These are phyloP conservation scores for Tylopilus vinaceipallidus DNA, from an alignment of 768 basidiomycete genomes.

Conservation along the genomic window DNA sequence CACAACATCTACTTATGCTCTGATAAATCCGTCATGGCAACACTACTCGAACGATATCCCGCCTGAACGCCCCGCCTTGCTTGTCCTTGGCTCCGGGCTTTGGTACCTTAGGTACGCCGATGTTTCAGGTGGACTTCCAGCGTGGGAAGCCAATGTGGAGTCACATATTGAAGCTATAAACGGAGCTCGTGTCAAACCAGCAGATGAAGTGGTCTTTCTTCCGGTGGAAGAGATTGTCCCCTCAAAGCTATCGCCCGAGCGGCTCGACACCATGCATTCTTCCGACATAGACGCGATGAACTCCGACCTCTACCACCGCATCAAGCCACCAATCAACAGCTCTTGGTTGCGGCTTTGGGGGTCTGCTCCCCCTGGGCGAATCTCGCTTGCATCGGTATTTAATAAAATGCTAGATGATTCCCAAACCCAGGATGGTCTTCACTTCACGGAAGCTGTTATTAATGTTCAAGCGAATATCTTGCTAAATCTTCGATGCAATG, in stretches of 20 bases:
- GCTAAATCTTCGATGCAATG: conserved; percentile 80
- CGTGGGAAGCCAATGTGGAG: conserved; percentile 79
- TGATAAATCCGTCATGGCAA: conserved; percentile 33
- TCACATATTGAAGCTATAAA: conserved; percentile 52
- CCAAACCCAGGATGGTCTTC: conserved; percentile 82
- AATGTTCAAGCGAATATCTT: conserved; percentile 74
- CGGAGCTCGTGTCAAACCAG: conserved; percentile 39
- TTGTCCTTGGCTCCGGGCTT: conserved; percentile 82
- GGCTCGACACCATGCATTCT: conserved; percentile 66
- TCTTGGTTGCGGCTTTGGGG: conserved; percentile 31
- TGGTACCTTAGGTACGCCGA: conserved; percentile 85
- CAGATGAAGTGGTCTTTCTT: conserved; percentile 74
- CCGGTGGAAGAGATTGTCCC: conserved; percentile 74
- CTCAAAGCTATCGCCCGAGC: conserved; percentile 60
- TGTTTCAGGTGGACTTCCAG: conserved; percentile 67
- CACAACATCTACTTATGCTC: conserved; percentile 47
- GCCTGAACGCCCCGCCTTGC: conserved; percentile 50
- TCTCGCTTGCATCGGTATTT: conserved; percentile 74
- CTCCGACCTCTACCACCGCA: conserved; percentile 72
- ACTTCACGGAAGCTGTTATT: conserved; percentile 65
- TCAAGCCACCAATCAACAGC: conserved; percentile 37
- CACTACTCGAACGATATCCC: conserved; percentile 5
- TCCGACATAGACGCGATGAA: conserved; percentile 92
- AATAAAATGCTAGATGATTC: conserved; percentile 74
- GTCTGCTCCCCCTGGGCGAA: conserved; percentile 27